A percentile compares a stretch with the other conserved stretches of the same genome.
These are phyloP conservation scores for Cinnamomum micranthum DNA, from an alignment of 164 flowering plant species.

Conservation along the genomic window DNA sequence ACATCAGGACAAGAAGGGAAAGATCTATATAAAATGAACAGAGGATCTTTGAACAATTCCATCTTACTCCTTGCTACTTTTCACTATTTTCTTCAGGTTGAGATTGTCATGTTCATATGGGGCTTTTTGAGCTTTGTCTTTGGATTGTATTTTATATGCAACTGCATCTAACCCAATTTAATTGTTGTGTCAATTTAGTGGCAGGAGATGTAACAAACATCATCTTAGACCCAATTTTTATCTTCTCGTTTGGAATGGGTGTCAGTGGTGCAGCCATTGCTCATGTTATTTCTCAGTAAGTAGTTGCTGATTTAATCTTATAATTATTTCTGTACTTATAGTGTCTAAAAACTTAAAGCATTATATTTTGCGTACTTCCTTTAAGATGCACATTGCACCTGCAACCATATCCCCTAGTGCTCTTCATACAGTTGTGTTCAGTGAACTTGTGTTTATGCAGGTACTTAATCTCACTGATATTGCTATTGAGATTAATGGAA, in stretches of 20 bases:
- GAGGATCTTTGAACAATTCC: too few species aligned
- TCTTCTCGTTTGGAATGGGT: conserved; percentile 55
- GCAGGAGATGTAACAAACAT: conserved; percentile 71
- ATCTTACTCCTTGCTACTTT: neutral
- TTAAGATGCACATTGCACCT: neutral
- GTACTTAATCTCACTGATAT: conserved; percentile 65
- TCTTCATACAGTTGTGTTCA: neutral
- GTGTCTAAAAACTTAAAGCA: neutral
- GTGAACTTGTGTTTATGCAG: conserved; percentile 27
- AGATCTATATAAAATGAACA: too few species aligned
- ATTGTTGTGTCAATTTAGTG: conserved; percentile 36
- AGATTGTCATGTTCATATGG: neutral
- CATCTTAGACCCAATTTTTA: conserved; percentile 78
- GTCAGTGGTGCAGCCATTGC: conserved; percentile 97
- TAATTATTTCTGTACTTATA: too few species aligned
- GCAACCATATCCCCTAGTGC: neutral
- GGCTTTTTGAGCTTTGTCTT: neutral
- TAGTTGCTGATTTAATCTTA: neutral
- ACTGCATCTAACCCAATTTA: conserved; percentile 4
- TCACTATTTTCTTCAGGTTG: neutral
- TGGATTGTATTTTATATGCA: neutral
- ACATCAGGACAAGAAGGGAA: too few species aligned
- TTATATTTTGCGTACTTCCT: neutral
- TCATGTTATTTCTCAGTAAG: conserved; percentile 96
- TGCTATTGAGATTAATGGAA: conserved; percentile 50